These are phyloP conservation scores for Saturnispora dispora DNA, from an alignment of 805 yeast genomes.

Conservation along the genomic window DNA sequence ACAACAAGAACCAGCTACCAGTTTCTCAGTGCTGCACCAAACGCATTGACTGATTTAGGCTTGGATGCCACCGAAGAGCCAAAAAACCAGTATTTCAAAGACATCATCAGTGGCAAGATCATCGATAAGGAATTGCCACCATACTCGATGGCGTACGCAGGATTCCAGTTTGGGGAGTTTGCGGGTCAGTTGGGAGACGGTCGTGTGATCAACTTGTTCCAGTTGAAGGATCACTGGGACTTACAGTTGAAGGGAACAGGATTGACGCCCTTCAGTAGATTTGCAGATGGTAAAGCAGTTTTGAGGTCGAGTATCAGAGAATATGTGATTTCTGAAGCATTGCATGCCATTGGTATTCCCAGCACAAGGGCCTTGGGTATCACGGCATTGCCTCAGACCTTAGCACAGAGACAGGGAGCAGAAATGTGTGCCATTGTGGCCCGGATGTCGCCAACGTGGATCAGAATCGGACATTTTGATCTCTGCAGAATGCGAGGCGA, in stretches of 20 bases:
- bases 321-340: constrained; percentile 73
- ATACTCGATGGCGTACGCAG: constrained; percentile 79
- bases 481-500: constrained; percentile 68
- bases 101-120: constrained; percentile 53
- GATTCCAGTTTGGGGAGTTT: constrained; percentile 92
- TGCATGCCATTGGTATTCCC: constrained; percentile 76
- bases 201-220: constrained; percentile 75
- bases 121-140: constrained; percentile 33
- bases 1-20: constrained; percentile 43
- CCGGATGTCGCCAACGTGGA: constrained; percentile 79
- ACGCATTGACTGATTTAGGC: constrained; percentile 56
- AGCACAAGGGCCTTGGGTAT: constrained; percentile 76
- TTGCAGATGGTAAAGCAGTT: constrained; percentile 96
- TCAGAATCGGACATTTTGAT: constrained; percentile 84
- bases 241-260: constrained; percentile 91
- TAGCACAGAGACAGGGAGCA: constrained; percentile 60
- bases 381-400: constrained; percentile 61
- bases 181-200: constrained; percentile 99
- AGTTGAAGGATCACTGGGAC: constrained; percentile 42
- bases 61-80: constrained; percentile 34
- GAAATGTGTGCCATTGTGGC: constrained; percentile 82
- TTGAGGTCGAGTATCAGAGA: constrained; percentile 82
- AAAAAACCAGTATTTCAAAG: constrained; percentile 29
- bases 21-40: constrained; percentile 48
- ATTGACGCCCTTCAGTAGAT: constrained; percentile 81